Conservation (phyloP, 2,329 filamentous ascomycete species). For the Trematosphaeria pertusa region DNA sequence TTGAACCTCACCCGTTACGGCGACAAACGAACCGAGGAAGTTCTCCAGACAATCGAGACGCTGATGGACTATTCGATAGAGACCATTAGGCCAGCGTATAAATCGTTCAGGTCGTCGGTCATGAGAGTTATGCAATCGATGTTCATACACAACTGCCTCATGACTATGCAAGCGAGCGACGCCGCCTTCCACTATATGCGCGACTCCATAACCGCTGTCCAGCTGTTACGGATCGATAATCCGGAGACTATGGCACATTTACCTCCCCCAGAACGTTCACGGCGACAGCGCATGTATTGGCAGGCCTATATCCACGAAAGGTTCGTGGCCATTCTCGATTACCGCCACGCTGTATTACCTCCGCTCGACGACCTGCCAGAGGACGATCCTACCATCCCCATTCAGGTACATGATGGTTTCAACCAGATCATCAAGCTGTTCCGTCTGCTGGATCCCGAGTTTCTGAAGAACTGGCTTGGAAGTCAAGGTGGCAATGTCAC, state of each 20-base stretch:
- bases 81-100: slow-evolving; percentile 46
- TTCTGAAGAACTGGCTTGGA: slow-evolving; percentile 55
- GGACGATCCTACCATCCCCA: slow-evolving; percentile 49
- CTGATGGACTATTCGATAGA: slow-evolving; percentile 46
- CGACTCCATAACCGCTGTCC: slow-evolving; percentile 55
- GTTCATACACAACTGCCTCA: slow-evolving; percentile 61
- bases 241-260: slow-evolving; percentile 43
- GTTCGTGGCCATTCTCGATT: slow-evolving; percentile 61
- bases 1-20: slow-evolving; percentile 51
- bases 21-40: slow-evolving; percentile 38
- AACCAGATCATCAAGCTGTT: slow-evolving; percentile 56
- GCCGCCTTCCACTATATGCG: slow-evolving; percentile 60
- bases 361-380: slow-evolving; percentile 50
- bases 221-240: slow-evolving; percentile 50
- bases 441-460: slow-evolving; percentile 52
- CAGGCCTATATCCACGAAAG: slow-evolving; percentile 64
- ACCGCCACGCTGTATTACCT: slow-evolving; percentile 52
- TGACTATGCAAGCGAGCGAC: slow-evolving; percentile 57
- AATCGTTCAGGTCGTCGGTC: slow-evolving; percentile 52
- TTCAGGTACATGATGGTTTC: slow-evolving; percentile 52
- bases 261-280: slow-evolving; percentile 47
- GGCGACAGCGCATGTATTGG: slow-evolving; percentile 62
- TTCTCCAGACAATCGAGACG: slow-evolving; percentile 40
- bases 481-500: slow-evolving; percentile 46
- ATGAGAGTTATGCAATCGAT: slow-evolving; percentile 59